Evolutionary conservation across 371 early-diverging fungal genomes (phyloP).

Genomic region (Blakeslea trispora): DNA sequence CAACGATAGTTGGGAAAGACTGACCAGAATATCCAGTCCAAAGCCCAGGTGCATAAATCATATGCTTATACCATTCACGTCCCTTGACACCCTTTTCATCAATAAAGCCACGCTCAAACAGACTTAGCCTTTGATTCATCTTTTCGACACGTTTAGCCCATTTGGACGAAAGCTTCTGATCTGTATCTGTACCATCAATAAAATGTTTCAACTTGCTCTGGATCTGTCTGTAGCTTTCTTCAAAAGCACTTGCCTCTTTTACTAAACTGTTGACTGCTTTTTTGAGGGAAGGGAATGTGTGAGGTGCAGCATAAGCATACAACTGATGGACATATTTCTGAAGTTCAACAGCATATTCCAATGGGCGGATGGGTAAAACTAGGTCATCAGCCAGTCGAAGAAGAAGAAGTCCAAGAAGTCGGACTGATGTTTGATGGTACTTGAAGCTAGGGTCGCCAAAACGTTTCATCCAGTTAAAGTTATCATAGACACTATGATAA

Average conservation of each 20-base stretch:
- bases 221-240: slow-evolving; percentile 11
- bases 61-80: slow-evolving; percentile 66
- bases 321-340: slow-evolving; percentile 21
- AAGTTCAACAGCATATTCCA: slow-evolving; percentile 37
- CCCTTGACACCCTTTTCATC: slow-evolving; percentile 56
- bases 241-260: slow-evolving; percentile 16
- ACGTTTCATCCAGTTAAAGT: slow-evolving; percentile 63
- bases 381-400: slow-evolving; percentile 44
- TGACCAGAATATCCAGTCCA: slow-evolving; percentile 57
- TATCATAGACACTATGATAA: slow-evolving; percentile 70
- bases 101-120: slow-evolving; percentile 59
- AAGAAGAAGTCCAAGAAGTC: slow-evolving; percentile 43
- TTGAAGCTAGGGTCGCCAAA: slow-evolving; percentile 65
- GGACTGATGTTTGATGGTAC: slow-evolving; percentile 57
- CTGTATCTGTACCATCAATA: slow-evolving; percentile 10
- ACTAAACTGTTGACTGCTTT: slow-evolving; percentile 18
- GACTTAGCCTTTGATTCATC: slow-evolving; percentile 43
- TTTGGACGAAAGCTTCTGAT: slow-evolving; percentile 22
- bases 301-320: slow-evolving; percentile 14
- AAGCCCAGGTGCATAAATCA: slow-evolving; percentile 58
- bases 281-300: slow-evolving; percentile 22
- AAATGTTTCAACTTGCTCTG: slow-evolving; percentile 18
- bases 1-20: slow-evolving; percentile 55
- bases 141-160: slow-evolving; percentile 24
- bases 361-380: slow-evolving; percentile 42